phyloP scores from a whole-genome alignment of 257 asterid species.

The Nicotiana knightiana region DNA sequence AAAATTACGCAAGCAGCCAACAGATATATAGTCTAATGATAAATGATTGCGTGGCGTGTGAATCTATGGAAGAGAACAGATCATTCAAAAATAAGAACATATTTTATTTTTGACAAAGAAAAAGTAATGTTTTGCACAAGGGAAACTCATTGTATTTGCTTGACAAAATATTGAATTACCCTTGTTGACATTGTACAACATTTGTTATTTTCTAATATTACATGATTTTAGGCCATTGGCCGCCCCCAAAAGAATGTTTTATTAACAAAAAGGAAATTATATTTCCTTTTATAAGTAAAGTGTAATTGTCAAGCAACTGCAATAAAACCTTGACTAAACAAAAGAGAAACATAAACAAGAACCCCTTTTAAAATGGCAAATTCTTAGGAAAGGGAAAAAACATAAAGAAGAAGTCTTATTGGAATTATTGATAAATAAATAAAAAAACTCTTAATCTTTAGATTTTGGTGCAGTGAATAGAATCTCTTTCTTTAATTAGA shows the following conservation, averaged over 20 bases:
- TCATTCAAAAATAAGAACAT: not conserved
- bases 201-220: not conserved
- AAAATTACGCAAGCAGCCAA: not conserved
- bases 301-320: not conserved
- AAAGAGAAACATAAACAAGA: not conserved
- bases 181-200: not conserved
- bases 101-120: not conserved
- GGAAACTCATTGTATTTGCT: not conserved
- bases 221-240: not conserved
- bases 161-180: not conserved
- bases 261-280: not conserved
- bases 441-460: too few species aligned
- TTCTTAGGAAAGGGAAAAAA: not conserved
- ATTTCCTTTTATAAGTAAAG: not conserved
- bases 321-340: not conserved
- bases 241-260: not conserved
- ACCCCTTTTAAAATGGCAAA: not conserved
- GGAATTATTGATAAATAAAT: too few species aligned
- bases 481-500: fast-evolving
- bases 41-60: not conserved
- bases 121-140: not conserved
- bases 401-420: not conserved
- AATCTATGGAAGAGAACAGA: not conserved
- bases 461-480: fast-evolving
- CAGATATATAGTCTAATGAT: not conserved